Base-by-base conservation (phyloP, 306 rosid genomes). In the Trifolium dubium region DNA sequence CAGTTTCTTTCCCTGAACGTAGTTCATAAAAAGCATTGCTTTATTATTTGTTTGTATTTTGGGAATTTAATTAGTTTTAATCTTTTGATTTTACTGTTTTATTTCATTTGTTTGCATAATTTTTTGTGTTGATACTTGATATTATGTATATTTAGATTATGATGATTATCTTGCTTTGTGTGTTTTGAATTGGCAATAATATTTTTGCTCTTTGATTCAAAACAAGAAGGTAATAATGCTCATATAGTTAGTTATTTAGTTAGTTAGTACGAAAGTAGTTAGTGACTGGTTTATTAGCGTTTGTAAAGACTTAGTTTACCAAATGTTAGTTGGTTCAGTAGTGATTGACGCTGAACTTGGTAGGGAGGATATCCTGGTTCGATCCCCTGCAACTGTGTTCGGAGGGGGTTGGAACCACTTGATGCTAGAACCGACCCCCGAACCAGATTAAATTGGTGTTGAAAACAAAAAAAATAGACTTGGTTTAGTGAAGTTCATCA, bases 1-100 rank as follows among this genome's bases (percentile, higher is more conserved):
- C 64, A 40, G 10, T 71, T 67, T 63, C 82, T 31, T 80, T 70
- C 83, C 76, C 89, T 13, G 73, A 80, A 67, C 84, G 72, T 37
- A 46, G 79, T 51, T 81, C 65, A 23, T 87, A 44, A 64, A 76
- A 73, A 10, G 39, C 10, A 28, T 9, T 28, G 39, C 49, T 41
- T 69, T 76, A 67, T 75, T 44, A 47, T 15, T 69, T 15, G 44
- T 7, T 7, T 64, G 15, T 40, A 6, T 63, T 37, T 59, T 66
- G 41, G 19, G 39, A 19, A 44, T 62, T 62, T 43, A 19, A 28
- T 55, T 47, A 4, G 43, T 13, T 13, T 60, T 5, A 31, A 11
- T 14, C 5, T 31, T 30, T 28, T 59, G 9, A 12, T 29, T 30
- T 59, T 0, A 30, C 18, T 31, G 43, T 5, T 32, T 31, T 32